A percentile compares a stretch with the other conserved stretches of the same genome.
Conservation (phyloP, 805 yeast species). For the Brettanomyces sp. region DNA sequence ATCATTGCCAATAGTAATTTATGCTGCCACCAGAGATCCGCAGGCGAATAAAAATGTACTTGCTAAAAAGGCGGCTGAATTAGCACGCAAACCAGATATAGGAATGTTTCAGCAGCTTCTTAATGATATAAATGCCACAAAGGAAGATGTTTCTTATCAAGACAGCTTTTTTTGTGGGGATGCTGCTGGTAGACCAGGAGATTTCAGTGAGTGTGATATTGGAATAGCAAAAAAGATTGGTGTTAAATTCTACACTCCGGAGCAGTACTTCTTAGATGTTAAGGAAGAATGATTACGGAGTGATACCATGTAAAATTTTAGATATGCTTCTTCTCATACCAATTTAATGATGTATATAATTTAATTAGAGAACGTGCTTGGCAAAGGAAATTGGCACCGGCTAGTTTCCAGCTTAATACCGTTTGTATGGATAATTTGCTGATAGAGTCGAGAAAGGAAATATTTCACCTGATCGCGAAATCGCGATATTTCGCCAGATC, state of each 20-base stretch:
- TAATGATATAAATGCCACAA: slow-evolving; percentile 27
- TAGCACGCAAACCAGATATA: slow-evolving; percentile 55
- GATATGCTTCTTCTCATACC: neutral
- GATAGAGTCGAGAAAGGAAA: too few relatives aligned
- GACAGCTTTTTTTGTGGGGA: slow-evolving; percentile 78
- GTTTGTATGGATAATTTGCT: too few relatives aligned
- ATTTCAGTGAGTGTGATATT: slow-evolving; percentile 74
- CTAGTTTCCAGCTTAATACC: too few relatives aligned
- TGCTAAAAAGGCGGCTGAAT: neutral
- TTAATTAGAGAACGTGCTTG: too few relatives aligned
- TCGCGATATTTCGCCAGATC: too few relatives aligned
- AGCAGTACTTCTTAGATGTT: slow-evolving; percentile 23
- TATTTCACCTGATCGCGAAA: too few relatives aligned
- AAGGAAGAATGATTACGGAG: neutral
- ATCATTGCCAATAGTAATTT: slow-evolving; percentile 32
- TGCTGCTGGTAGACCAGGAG: slow-evolving; percentile 80
- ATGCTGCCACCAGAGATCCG: slow-evolving; percentile 57
- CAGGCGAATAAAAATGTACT: slow-evolving; percentile 11
- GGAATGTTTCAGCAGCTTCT: slow-evolving; percentile 68
- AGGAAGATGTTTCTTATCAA: slow-evolving; percentile 28
- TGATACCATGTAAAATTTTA: neutral
- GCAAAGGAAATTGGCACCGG: too few relatives aligned
- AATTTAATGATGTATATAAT: neutral
- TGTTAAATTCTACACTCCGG: slow-evolving; percentile 59
- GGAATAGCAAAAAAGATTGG: slow-evolving; percentile 54